phyloP scores from a whole-genome alignment of 2,329 filamentous ascomycete genomes.

The Pseudogymnoascus verrucosus region DNA sequence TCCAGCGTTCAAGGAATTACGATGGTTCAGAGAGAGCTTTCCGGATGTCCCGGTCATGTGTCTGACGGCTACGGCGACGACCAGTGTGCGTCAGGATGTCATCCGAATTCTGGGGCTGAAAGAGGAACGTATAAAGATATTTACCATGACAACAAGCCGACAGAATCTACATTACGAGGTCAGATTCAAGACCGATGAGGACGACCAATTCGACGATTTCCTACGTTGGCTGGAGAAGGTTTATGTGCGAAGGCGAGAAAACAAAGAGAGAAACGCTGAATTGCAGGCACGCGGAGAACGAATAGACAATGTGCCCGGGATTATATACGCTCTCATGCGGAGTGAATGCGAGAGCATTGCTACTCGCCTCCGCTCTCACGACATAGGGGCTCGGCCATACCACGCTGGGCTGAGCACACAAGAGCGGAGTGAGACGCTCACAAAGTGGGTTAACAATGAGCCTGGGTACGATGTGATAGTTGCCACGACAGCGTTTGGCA shows the following conservation, averaged over 20 bases:
- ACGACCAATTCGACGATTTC: constrained; percentile 66
- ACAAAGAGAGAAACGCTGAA: constrained; percentile 48
- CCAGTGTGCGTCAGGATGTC: constrained; percentile 73
- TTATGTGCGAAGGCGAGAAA: constrained; percentile 57
- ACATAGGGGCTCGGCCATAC: constrained; percentile 67
- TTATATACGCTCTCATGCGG: constrained; percentile 71
- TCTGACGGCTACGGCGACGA: constrained; percentile 83
- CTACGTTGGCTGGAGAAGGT: constrained; percentile 68
- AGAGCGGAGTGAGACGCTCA: constrained; percentile 62
- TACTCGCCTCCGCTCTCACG: constrained; percentile 54
- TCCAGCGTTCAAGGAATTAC: constrained; percentile 79
- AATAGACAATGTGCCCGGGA: constrained; percentile 60
- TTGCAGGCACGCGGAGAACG: constrained; percentile 47
- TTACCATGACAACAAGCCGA: constrained; percentile 75
- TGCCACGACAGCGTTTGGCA: constrained; percentile 91
- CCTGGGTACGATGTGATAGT: constrained; percentile 84
- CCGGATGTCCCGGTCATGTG: constrained; percentile 86
- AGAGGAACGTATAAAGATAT: constrained; percentile 55
- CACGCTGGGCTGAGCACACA: constrained; percentile 61
- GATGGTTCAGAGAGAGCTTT: constrained; percentile 76
- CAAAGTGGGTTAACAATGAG: constrained; percentile 64
- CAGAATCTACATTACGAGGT: constrained; percentile 89
- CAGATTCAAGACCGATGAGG: constrained; percentile 69
- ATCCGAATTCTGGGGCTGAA: constrained; percentile 66
- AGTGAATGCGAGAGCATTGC: constrained; percentile 68